Percentiles rank a stretch among this genome's conserved stretches.
Evolutionary conservation across 129 eudicot genomes (phyloP).

Genomic region (Pulicaria dysenterica): DNA sequence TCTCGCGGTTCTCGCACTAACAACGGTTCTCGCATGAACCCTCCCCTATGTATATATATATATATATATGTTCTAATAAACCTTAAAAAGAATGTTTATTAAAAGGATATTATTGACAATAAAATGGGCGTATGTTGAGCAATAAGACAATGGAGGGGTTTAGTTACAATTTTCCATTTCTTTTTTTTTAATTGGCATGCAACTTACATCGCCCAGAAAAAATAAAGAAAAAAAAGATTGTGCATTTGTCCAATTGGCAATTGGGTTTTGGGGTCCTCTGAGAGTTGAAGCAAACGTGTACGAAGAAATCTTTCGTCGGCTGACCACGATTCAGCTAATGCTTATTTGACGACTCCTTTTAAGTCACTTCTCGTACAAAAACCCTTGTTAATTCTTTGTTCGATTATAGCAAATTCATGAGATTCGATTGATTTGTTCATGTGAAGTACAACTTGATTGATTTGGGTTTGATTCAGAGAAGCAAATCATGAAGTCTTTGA

Average conservation of each 20-base stretch:
- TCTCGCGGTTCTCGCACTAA: no score
- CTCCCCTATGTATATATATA: no score
- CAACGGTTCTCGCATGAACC: no score
- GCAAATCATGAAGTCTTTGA: constrained; percentile 36
- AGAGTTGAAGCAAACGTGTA: no score
- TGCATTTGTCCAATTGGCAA: background rate
- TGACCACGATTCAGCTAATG: no score
- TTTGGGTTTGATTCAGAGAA: constrained; percentile 23
- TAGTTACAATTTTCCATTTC: background rate
- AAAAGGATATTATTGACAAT: background rate
- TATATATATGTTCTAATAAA: no score
- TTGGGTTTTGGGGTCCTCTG: no score
- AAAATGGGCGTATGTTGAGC: background rate
- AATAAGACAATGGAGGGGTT: background rate
- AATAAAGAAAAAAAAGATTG: no score
- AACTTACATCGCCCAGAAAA: no score
- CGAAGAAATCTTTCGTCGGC: no score
- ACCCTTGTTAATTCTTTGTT: background rate
- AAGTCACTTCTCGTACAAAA: background rate
- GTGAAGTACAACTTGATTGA: constrained; percentile 24
- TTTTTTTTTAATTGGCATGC: background rate
- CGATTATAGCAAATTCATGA: background rate
- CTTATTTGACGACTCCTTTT: background rate
- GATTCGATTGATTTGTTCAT: constrained; percentile 8
- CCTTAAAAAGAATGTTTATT: no score